phyloP scores from a whole-genome alignment of 2,329 filamentous ascomycete genomes.

The Emergomyces pasteurianus region DNA sequence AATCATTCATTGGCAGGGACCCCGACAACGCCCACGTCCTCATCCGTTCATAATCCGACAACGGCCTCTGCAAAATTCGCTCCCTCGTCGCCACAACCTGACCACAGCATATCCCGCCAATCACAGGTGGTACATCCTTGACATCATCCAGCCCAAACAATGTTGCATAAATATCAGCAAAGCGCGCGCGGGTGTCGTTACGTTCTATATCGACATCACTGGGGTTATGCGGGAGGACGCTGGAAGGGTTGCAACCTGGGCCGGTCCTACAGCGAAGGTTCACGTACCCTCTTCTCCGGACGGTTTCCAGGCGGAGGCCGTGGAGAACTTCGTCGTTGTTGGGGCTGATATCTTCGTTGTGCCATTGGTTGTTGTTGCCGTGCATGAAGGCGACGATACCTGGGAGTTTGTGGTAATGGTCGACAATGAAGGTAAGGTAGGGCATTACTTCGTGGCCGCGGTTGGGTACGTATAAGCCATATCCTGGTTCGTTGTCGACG shows the following conservation, averaged over 20 bases:
- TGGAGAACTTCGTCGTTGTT: constrained; percentile 41
- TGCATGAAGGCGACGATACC: constrained; percentile 46
- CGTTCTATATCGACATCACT: constrained; percentile 10
- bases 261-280: constrained; percentile 50
- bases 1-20: constrained; percentile 35
- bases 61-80: constrained; percentile 38
- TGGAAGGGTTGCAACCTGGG: constrained; percentile 37
- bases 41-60: constrained; percentile 44
- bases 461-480: constrained; percentile 22
- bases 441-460: constrained; percentile 38
- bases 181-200: constrained; percentile 15
- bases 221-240: constrained; percentile 20
- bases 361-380: constrained; percentile 46
- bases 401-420: constrained; percentile 36
- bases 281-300: constrained; percentile 45
- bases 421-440: constrained; percentile 37
- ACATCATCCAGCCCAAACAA: constrained; percentile 20
- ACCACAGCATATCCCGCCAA: constrained; percentile 51
- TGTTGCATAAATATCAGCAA: constrained; percentile 13
- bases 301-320: constrained; percentile 36
- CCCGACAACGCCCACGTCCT: constrained; percentile 45
- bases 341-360: constrained; percentile 42
- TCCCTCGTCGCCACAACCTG: constrained; percentile 51
- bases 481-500: constrained; percentile 22
- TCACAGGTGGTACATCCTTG: constrained; percentile 1